These are phyloP conservation scores for Podospora conica DNA, from an alignment of 495 filamentous ascomycete species.

Conservation along the genomic window DNA sequence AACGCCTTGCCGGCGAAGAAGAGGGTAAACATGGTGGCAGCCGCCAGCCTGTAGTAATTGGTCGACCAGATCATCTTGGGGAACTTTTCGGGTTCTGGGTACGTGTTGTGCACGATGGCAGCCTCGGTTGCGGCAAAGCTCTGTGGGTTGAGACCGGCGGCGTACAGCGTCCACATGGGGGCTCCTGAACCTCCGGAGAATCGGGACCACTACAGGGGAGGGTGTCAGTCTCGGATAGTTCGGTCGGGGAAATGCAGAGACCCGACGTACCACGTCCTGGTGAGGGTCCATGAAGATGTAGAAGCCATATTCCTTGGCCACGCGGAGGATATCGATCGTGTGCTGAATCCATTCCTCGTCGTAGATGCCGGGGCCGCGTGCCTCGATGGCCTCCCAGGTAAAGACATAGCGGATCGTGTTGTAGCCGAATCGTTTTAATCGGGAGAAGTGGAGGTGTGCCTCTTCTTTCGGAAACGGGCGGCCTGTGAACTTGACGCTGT, in stretches of 20 bases:
- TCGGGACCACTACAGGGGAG: constrained; percentile 67
- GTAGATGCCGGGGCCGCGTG: constrained; percentile 85
- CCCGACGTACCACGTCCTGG: constrained; percentile 75
- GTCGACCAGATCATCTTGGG: constrained; percentile 99
- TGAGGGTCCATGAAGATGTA: constrained; percentile 97
- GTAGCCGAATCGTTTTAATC: constrained; percentile 82
- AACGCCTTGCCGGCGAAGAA: constrained; percentile 94
- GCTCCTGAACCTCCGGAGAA: constrained; percentile 92
- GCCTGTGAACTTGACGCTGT: constrained; percentile 82
- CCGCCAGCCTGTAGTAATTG: constrained; percentile 84
- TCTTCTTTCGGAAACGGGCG: constrained; percentile 79
- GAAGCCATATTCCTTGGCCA: constrained; percentile 86
- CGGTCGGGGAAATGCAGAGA: too few species aligned
- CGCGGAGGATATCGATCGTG: constrained; percentile 75
- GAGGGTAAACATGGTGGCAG: constrained; percentile 86
- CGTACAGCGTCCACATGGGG: constrained; percentile 96
- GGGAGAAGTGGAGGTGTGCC: constrained; percentile 80
- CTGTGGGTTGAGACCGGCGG: constrained; percentile 80
- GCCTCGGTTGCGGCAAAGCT: constrained; percentile 83
- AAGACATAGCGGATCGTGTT: constrained; percentile 95
- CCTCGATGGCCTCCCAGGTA: constrained; percentile 98
- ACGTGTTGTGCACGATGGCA: constrained; percentile 91
- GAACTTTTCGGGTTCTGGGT: constrained; percentile 76
- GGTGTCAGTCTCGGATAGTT: not conserved
- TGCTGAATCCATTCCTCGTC: constrained; percentile 91